Evolutionary conservation across 2,329 filamentous ascomycete species (phyloP).

Genomic region (Aphanocladium album): DNA sequence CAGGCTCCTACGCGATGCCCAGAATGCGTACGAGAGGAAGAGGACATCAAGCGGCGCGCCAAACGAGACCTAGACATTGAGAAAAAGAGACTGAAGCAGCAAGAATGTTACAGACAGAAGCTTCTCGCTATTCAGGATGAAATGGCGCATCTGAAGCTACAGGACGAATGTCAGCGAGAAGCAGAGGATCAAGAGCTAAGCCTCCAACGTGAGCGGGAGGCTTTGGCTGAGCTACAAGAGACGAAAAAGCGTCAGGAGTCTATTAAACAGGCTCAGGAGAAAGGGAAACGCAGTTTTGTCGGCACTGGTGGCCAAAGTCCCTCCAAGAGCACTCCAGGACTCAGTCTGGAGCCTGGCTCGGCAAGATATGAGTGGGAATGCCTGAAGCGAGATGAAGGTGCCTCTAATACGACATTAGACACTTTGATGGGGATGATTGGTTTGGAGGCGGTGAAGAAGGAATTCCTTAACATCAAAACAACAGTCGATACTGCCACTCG

Average conservation of each 20-base stretch:
- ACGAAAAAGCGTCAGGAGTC: conserved; percentile 19
- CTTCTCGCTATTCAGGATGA: conserved; percentile 50
- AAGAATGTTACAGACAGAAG: conserved; percentile 39
- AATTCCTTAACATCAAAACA: conserved; percentile 58
- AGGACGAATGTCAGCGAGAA: conserved; percentile 38
- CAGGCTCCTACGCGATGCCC: conserved; percentile 36
- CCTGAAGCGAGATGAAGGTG: conserved; percentile 50
- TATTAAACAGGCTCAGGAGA: conserved; percentile 15
- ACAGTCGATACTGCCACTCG: conserved; percentile 56
- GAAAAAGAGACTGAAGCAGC: conserved; percentile 35
- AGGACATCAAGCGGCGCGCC: conserved; percentile 36
- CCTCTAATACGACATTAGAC: conserved; percentile 52
- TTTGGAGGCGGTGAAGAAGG: conserved; percentile 61
- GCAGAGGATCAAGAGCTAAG: conserved; percentile 37
- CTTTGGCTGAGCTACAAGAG: conserved; percentile 39
- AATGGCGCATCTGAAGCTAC: conserved; percentile 42
- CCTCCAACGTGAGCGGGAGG: conserved; percentile 40
- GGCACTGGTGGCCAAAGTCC: not conserved
- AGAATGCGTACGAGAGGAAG: conserved; percentile 47
- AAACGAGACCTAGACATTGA: conserved; percentile 49
- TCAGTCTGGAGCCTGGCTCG: conserved; percentile 7
- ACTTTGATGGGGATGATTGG: conserved; percentile 66
- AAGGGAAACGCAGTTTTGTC: not conserved
- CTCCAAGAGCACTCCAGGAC: not conserved
- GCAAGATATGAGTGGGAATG: conserved; percentile 55